Base-by-base conservation (phyloP, 2,329 filamentous ascomycete species). In the Aspergillus amoenus region DNA sequence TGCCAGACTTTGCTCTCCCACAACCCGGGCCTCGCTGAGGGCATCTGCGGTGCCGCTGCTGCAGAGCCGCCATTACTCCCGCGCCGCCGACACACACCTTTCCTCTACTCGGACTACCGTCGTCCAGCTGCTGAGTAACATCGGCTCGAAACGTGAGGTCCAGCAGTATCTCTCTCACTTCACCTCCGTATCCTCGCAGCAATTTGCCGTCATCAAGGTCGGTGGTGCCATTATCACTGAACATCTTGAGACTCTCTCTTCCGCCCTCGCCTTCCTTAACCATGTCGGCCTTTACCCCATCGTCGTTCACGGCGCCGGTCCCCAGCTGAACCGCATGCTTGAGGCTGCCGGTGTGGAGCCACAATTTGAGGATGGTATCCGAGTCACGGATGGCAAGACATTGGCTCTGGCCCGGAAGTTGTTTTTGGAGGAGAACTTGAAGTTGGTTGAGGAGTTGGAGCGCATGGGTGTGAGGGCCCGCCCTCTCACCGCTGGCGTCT, bases 161-260 rank as follows among this genome's bases (percentile, higher is more conserved):
- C 91, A 97, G 81, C 93, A 97, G 77, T 97, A 97, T 77, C 87
- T 97, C 58, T 94, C 93, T 65, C 92, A 97, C 74, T 99, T 99
- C 82, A 94, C 89, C 66, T 96, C 93, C 34, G 93, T 97, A 61
- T 94, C 92, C 44, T 96, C 92, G 37, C 93, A 97, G 79, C 92
- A 96, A 72, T 99, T 97, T 75, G 93, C 93, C 65, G 93, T 99
- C 48, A 96, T 99, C 78, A 99, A 99, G 81, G 93, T 97, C 55
- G 94, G 93, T 61, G 94, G 93, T 61, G 94, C 93, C 62, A 97
- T 97, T 69, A 84, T 99, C 69, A 96, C 91, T 59, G 93, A 97
- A 73, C 89, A 97, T 76, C 83, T 97, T 55, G 90, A 96, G 74
- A 92, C 93, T 69, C 85, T 99, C 55, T 96, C 91, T 71, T 88